phyloP scores from a whole-genome alignment of 371 early-diverging fungal genomes.

The Apophysomyces trapeziformis region DNA sequence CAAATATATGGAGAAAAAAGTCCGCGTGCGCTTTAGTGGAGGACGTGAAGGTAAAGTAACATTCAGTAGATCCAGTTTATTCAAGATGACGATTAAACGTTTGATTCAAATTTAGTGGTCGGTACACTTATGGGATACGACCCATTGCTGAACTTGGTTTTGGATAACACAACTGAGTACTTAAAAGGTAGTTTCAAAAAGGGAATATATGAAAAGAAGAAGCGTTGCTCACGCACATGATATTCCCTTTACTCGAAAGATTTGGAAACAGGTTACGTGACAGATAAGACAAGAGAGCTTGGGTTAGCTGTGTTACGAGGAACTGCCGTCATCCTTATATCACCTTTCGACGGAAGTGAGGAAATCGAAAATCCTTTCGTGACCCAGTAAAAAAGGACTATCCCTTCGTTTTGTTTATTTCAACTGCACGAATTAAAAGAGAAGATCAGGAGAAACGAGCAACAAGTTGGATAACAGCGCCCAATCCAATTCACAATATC shows the following conservation, averaged over 20 bases:
- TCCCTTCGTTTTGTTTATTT: too few relatives aligned
- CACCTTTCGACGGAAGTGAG: constrained; percentile 90
- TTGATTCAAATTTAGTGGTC: constrained; percentile 60
- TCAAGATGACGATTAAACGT: too few relatives aligned
- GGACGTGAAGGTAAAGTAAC: constrained; percentile 86
- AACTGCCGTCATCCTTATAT: constrained; percentile 86
- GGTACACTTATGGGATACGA: constrained; percentile 94
- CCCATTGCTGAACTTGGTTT: constrained; percentile 89
- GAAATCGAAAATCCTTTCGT: constrained; percentile 93
- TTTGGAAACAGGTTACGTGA: constrained; percentile 68
- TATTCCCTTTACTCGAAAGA: constrained; percentile 44
- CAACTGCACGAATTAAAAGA: too few relatives aligned
- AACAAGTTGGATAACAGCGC: too few relatives aligned
- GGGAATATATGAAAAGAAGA: neutral
- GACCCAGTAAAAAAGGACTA: constrained; percentile 33
- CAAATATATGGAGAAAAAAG: constrained; percentile 91
- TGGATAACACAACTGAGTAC: constrained; percentile 89
- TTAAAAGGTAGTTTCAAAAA: constrained; percentile 62
- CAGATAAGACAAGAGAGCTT: constrained; percentile 70
- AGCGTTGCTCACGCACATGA: neutral
- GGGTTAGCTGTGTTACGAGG: constrained; percentile 93
- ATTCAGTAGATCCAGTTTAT: too few relatives aligned
- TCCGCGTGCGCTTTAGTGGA: constrained; percentile 91
- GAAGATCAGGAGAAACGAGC: too few relatives aligned
- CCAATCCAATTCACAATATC: too few relatives aligned